Conservation (phyloP, 1,139 yeast genomes). For the Lodderomyces orthopsilosis region DNA sequence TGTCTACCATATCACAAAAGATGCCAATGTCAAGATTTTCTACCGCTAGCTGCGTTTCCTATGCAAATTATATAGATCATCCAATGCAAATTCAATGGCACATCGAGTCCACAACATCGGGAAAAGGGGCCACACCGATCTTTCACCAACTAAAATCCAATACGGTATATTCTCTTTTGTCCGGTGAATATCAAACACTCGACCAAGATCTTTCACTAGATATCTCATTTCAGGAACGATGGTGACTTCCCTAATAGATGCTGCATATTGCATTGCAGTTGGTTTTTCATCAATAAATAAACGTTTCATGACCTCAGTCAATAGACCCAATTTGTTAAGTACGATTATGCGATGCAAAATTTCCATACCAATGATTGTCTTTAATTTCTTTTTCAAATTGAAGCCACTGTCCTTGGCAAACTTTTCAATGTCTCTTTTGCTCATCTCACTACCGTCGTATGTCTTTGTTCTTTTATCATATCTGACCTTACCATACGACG, state of each 20-base stretch:
- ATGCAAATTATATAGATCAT: conserved; percentile 62
- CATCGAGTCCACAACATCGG: conserved; percentile 87
- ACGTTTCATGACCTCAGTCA: conserved; percentile 69
- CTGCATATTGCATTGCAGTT: conserved; percentile 53
- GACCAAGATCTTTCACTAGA: conserved; percentile 62
- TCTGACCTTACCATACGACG: conserved; percentile 33
- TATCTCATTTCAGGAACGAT: conserved; percentile 85
- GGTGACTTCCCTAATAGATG: conserved; percentile 66
- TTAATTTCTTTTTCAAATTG: conserved; percentile 33
- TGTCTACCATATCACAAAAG: conserved; percentile 59
- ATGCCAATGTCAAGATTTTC: conserved; percentile 44
- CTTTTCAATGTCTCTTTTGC: conserved; percentile 20
- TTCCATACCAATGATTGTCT: conserved; percentile 52
- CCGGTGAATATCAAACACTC: conserved; percentile 73
- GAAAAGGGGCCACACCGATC: conserved; percentile 90
- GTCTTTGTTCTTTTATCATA: conserved; percentile 16
- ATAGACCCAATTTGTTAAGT: conserved; percentile 72
- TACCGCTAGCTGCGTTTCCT: conserved; percentile 35
- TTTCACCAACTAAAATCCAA: conserved; percentile 89
- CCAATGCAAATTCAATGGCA: conserved; percentile 84
- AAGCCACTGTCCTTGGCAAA: conserved; percentile 31
- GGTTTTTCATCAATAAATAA: conserved; percentile 89
- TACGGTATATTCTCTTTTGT: conserved; percentile 73
- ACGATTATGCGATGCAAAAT: conserved; percentile 81
- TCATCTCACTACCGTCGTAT: conserved; percentile 10